Base-by-base conservation (phyloP, 2,329 filamentous ascomycete genomes). In the Pezicula rhizophila region DNA sequence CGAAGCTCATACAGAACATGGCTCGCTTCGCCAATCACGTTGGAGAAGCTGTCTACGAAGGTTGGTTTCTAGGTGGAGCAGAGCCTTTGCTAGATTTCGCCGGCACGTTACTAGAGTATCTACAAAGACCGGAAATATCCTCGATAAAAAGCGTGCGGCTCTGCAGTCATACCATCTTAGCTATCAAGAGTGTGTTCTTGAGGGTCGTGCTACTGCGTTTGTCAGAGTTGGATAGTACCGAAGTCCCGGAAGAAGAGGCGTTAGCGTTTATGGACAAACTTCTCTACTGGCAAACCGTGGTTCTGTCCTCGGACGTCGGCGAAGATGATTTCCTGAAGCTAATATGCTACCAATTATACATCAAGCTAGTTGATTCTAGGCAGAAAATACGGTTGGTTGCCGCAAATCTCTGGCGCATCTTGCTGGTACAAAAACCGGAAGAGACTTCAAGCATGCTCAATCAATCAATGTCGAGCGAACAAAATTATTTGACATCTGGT, bases 241-340 rank as follows among this genome's bases (percentile, higher is more conserved):
- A 81, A 46, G 74, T 72, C 2, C 70, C 77, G 2, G 79, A 85
- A 49, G 64, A 69, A 6, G 83, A 89, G 42, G 81, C 83, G 0
- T 76, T 85, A 23, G 72, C 77, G 1, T 89, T 95, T 50, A 79
- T 99, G 66, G 79, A 88, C 51, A 92, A 90, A 63, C 80, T 99
- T 59, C 82, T 89, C 0, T 97, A 96, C 66, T 99, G 93, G 93
- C 93, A 97, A 65, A 90, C 89, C 17, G 87, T 96, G 15, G 82
- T 99, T 14, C 73, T 99, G 14, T 84, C 84, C 2, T 82, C 85
- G 4, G 81, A 93, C 14, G 85, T 87, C 3, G 75, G 79, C 6
- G 89, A 96, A 40, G 81, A 87, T n/a, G 84, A 89, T 8, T 87
- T 88, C 61, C 78, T 96, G 60, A 86, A 85, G 54, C 76, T 96